These are phyloP conservation scores for Cyberlindnera bimundalis DNA, from an alignment of 805 yeast genomes.

Conservation along the genomic window DNA sequence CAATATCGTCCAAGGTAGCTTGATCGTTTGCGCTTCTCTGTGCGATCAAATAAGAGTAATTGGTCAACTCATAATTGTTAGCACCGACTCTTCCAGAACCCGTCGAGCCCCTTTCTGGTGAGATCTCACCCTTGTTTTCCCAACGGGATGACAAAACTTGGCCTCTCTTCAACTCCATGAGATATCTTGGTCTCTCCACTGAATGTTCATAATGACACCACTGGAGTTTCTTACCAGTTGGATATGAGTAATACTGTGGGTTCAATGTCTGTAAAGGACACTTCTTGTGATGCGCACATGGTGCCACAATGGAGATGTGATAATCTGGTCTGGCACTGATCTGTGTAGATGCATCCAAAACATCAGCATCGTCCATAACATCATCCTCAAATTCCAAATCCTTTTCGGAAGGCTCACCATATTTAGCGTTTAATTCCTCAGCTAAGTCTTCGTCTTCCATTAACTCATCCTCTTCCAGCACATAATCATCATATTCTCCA, in stretches of 20 bases:
- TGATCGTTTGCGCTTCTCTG: conserved; percentile 51
- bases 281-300: conserved; percentile 82
- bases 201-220: conserved; percentile 76
- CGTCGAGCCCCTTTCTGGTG: conserved; percentile 51
- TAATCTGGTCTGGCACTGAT: conserved; percentile 23
- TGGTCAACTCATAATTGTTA: conserved; percentile 65
- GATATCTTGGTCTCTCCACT: conserved; percentile 72
- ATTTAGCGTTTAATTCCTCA: conserved; percentile 35
- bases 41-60: conserved; percentile 69
- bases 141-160: conserved; percentile 67
- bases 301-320: conserved; percentile 72
- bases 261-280: conserved; percentile 85
- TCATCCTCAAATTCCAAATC: conserved; percentile 50
- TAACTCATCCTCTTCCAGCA: conserved; percentile 13
- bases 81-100: conserved; percentile 75
- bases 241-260: conserved; percentile 57
- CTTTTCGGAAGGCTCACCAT: conserved; percentile 40
- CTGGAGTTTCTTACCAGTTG: conserved; percentile 55
- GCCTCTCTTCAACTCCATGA: conserved; percentile 86
- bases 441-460: conserved; percentile 24
- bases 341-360: neutral
- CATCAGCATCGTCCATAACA: conserved; percentile 17
- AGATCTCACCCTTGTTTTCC: conserved; percentile 40
- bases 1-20: conserved; percentile 39
- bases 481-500: conserved; percentile 19